phyloP scores from a whole-genome alignment of 2,329 filamentous ascomycete species.

The Diatrype stigma region DNA sequence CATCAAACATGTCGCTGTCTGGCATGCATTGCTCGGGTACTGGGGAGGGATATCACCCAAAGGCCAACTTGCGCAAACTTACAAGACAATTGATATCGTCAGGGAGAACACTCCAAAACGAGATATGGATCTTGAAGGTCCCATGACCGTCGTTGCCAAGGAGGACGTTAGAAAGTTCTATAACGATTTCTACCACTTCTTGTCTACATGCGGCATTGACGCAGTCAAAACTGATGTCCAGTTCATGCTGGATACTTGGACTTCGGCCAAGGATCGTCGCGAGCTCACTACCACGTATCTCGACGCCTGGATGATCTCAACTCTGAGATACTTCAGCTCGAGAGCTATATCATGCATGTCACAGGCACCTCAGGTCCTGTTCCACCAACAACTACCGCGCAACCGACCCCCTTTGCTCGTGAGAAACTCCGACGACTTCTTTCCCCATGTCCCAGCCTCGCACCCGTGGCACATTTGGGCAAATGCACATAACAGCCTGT shows the following conservation, averaged over 20 bases:
- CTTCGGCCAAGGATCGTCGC: constrained; percentile 64
- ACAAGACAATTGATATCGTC: constrained; percentile 66
- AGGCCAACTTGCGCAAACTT: constrained; percentile 70
- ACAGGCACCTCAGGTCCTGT: constrained; percentile 79
- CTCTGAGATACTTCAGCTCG: constrained; percentile 71
- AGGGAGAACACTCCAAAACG: constrained; percentile 43
- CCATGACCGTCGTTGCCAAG: constrained; percentile 68
- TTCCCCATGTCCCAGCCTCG: constrained; percentile 72
- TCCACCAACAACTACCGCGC: constrained; percentile 75
- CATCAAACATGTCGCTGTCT: constrained; percentile 83
- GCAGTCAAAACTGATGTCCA: constrained; percentile 92
- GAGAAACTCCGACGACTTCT: constrained; percentile 90
- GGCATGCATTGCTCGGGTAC: constrained; percentile 85
- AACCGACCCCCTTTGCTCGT: constrained; percentile 70
- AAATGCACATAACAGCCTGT: constrained; percentile 83
- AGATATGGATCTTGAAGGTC: constrained; percentile 52
- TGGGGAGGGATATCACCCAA: constrained; percentile 83
- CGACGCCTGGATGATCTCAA: constrained; percentile 78
- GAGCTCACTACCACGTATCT: constrained; percentile 72
- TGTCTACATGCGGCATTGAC: constrained; percentile 70
- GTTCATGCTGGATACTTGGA: constrained; percentile 77
- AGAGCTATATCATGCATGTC: constrained; percentile 94
- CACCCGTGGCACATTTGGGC: constrained; percentile 95
- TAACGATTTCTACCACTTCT: constrained; percentile 84
- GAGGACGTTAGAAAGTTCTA: constrained; percentile 76